phyloP scores from a whole-genome alignment of 2,329 filamentous ascomycete genomes.

The Akanthomyces uredinophilus region DNA sequence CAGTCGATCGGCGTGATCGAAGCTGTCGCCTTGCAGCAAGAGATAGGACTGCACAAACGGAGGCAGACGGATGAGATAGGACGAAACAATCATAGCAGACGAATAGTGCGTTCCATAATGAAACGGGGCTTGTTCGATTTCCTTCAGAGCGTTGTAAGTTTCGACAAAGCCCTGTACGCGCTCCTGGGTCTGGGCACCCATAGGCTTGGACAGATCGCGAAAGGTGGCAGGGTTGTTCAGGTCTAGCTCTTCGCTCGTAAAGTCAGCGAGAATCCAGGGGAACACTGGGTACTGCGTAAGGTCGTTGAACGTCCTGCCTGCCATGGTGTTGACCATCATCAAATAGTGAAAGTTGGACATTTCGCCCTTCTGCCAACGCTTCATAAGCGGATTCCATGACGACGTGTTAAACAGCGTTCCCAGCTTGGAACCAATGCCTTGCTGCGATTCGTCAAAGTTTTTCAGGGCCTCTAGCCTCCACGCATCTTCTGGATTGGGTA shows the following conservation, averaged over 20 bases:
- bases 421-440: constrained; percentile 77
- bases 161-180: constrained; percentile 77
- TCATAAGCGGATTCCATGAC: constrained; percentile 76
- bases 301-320: constrained; percentile 94
- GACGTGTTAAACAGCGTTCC: constrained; percentile 86
- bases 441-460: constrained; percentile 53
- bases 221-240: constrained; percentile 79
- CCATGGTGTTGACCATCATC: constrained; percentile 98
- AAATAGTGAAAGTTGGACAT: constrained; percentile 98
- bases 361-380: constrained; percentile 87
- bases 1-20: constrained; percentile 90
- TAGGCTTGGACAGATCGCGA: constrained; percentile 88
- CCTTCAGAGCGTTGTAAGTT: constrained; percentile 79
- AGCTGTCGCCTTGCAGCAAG: constrained; percentile 87
- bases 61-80: constrained; percentile 89
- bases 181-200: constrained; percentile 80
- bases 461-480: constrained; percentile 88
- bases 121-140: constrained; percentile 89
- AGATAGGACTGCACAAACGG: constrained; percentile 96
- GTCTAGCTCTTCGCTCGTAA: constrained; percentile 89
- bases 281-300: constrained; percentile 97
- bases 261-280: constrained; percentile 94
- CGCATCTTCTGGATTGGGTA: constrained; percentile 76
- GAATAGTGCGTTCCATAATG: constrained; percentile 99
- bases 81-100: constrained; percentile 97